Evolutionary conservation across 257 asterid species (phyloP), one percentile per base, ranked within the genome.

Genomic region (Solanum pennellii): DNA sequence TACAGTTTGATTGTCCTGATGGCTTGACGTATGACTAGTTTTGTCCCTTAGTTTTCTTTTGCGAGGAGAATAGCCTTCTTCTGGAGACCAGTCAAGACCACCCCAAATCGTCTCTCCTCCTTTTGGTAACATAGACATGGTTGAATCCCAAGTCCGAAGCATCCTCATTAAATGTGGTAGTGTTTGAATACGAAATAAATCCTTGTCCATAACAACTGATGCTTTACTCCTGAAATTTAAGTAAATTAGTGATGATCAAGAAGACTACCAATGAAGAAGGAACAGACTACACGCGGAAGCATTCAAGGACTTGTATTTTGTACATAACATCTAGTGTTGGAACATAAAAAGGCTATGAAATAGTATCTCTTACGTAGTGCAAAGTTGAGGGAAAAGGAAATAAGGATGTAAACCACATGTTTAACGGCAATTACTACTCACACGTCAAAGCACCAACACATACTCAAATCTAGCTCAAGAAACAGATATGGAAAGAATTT

Each of bases 31-130:
- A 87, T 92, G 90, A 11, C 90, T 87, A 37, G 74, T 88, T 72
- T 90, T 92, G 86, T 62, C 45, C 52, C 31, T 89, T 79, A 83
- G 89, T 82, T 91, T 91, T 88, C 91, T 92, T 87, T 85, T 94
- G 88, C 88, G 88, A 60, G 90, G 94, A 88, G 82, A 82, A 87
- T 85, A 92, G 87, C 93, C 94, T 90, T 95, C 94, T 89, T 96
- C 99, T 1, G 99, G 99, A 41, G 98, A 91, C 98, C 99, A 95
- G 86, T 96, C 97, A 87, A 96, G 94, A 89, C 92, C 96, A 87
- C 98, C 98, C 99, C 99, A 96, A 75, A 96, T 96, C 33, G 94
- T 93, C 68, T 96, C 96, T 80, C 99, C 99, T 87, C 99, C 98
- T 91, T 89, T 96, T 33, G 99, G 99, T 86, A 96, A 90, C 99